Evolutionary conservation across 2,329 filamentous ascomycete genomes (phyloP), one percentile per base, ranked within the genome.

Genomic region (Cladophialophora chaetospira): DNA sequence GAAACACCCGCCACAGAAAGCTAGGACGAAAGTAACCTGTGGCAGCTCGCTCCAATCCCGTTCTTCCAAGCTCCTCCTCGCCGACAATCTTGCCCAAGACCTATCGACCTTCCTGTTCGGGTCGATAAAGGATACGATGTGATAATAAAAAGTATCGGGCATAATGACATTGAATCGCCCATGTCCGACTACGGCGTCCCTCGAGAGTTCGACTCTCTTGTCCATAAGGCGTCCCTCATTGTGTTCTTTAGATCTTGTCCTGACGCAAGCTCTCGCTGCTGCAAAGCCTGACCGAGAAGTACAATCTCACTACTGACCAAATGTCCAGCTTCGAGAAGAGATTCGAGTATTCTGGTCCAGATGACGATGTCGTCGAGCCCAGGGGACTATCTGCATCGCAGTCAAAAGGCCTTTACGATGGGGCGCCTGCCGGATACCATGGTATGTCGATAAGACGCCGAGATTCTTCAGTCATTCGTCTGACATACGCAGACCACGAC

Each of bases 401-500:
- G 13, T 33, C 44, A 3, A 10, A 44, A 17, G 25, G 28, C n/a
- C 35, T 53, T 15, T 13, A 40, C 15, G 44, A 42, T 5, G 50
- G 50, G 5, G 51, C 53, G 10, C 47, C 48, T 6, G 31, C 48
- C 31, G 57, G 53, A 15, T 58, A 61, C 45, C 54, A 61, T 42
- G 56, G 56, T 58, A 5, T 13, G 51, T 40, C 42, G 3, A 4
- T 13, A 6, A 13, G n/a, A 17, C 13, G 8, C 13, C 13, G 29
- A 17, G 9, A 44, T 23, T 44, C 15, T 9, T 9, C 23, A 44
- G 19, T 26, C 42, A 5, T 29, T 13, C 9, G 36, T 13, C 48
- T 51, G 10, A 51, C 36, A 31, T 8, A 15, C 5, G 17, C 11
- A 60, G 59, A 59, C 15, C 65, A 68, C 10, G 76, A 77, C 52